phyloP scores from a whole-genome alignment of 169 alveolate species.

The Theileria annulata region DNA sequence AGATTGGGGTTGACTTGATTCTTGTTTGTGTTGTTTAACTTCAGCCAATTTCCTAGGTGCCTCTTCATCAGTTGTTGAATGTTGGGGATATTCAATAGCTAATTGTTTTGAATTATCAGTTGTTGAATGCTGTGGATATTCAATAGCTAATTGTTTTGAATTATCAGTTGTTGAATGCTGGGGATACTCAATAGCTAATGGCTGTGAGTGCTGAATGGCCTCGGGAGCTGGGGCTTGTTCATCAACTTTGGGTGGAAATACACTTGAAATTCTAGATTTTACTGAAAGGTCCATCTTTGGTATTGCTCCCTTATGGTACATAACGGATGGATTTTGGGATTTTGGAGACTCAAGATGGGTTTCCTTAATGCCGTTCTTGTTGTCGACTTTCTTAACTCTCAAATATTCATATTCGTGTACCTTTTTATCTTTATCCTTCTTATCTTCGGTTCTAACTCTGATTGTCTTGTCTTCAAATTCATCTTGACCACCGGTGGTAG shows the following conservation, averaged over 20 bases:
- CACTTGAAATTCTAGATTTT: background rate
- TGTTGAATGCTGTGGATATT: background rate
- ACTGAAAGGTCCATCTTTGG: constrained; percentile 1
- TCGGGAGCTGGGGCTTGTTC: background rate
- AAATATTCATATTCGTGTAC: constrained; percentile 30
- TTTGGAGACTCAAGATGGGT: constrained; percentile 5
- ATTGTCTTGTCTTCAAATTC: constrained; percentile 5
- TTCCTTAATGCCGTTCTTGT: background rate
- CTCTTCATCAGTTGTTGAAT: background rate
- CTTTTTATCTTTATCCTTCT: background rate
- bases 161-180: no score
- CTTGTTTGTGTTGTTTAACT: background rate
- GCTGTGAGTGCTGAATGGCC: background rate
- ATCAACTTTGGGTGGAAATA: background rate
- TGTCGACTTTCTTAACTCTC: constrained; percentile 7
- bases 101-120: no score
- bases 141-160: no score
- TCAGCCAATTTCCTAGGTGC: background rate
- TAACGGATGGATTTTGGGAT: background rate
- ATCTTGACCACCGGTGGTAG: constrained; percentile 8
- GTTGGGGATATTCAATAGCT: background rate
- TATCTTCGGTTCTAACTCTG: constrained; percentile 4
- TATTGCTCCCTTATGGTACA: constrained; percentile 4
- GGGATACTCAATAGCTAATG: background rate
- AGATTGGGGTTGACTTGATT: background rate